Conservation (phyloP, 2,329 filamentous ascomycete species). For the Cladophialophora bantiana region DNA sequence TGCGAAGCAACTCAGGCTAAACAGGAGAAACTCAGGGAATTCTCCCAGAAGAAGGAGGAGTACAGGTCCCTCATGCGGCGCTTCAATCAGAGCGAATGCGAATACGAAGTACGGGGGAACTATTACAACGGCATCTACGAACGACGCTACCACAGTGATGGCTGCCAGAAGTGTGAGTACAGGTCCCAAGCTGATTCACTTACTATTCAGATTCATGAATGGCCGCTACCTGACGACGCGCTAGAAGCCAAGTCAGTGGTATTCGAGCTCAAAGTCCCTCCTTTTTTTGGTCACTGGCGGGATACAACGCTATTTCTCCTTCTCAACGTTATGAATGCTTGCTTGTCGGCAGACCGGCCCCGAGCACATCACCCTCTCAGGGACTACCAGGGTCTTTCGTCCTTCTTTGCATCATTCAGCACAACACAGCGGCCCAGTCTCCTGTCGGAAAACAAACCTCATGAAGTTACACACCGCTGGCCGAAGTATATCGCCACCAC, state of each 20-base stretch:
- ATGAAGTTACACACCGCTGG: constrained; percentile 34
- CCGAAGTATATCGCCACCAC: constrained; percentile 10
- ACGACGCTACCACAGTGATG: constrained; percentile 1
- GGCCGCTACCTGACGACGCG: constrained; percentile 57
- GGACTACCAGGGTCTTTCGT: constrained; percentile 6
- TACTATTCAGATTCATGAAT: constrained; percentile 53
- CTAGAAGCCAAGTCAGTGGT: constrained; percentile 53
- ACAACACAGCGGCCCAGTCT: constrained; percentile 1
- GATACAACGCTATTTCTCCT: constrained; percentile 55
- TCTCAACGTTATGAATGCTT: constrained; percentile 46
- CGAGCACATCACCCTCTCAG: background rate
- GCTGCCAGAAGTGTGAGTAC: background rate
- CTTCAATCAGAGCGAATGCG: constrained; percentile 21
- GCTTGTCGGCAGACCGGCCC: constrained; percentile 19
- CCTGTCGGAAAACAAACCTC: constrained; percentile 20
- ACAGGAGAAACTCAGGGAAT: constrained; percentile 46
- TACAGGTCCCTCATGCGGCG: constrained; percentile 44
- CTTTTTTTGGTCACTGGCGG: constrained; percentile 56
- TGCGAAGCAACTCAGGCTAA: constrained; percentile 44
- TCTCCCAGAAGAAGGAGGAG: constrained; percentile 40
- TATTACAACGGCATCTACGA: background rate
- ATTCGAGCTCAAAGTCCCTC: constrained; percentile 60
- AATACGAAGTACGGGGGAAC: constrained; percentile 29
- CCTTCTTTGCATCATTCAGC: background rate
- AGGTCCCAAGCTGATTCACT: background rate